Conservation (phyloP, 768 basidiomycete genomes). For the Tricholoma matsutake region DNA sequence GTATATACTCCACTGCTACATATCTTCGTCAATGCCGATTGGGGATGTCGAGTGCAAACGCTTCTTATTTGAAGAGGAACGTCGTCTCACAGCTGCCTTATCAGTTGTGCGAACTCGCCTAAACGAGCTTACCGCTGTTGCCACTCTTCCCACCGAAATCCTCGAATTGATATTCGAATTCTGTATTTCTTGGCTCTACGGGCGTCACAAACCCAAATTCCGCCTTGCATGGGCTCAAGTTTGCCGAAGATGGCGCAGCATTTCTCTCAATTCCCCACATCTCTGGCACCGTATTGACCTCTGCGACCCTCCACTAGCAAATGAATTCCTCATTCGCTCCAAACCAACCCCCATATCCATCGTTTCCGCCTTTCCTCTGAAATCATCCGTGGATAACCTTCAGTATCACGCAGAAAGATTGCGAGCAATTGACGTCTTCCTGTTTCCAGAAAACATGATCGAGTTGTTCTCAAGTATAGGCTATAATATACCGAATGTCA, state of each 20-base stretch:
- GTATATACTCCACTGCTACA: no score
- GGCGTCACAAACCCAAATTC: slow-evolving; percentile 23
- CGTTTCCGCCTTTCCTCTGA: slow-evolving; percentile 27
- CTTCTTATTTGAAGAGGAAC: slow-evolving; percentile 21
- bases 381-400: slow-evolving; percentile 24
- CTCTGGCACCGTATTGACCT: slow-evolving; percentile 42
- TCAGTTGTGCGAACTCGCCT: slow-evolving; percentile 23
- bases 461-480: slow-evolving; percentile 29
- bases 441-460: slow-evolving; percentile 33
- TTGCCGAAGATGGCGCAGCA: slow-evolving; percentile 34
- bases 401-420: slow-evolving; percentile 28
- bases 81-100: slow-evolving; percentile 24
- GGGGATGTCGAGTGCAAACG: neutral
- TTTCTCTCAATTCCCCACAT: slow-evolving; percentile 32
- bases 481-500: slow-evolving; percentile 22
- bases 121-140: slow-evolving; percentile 28
- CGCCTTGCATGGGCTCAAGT: slow-evolving; percentile 41
- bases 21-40: neutral
- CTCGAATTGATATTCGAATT: slow-evolving; percentile 37
- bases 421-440: slow-evolving; percentile 32
- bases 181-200: slow-evolving; percentile 36
- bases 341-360: slow-evolving; percentile 33
- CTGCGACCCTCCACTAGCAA: slow-evolving; percentile 29
- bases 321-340: slow-evolving; percentile 34
- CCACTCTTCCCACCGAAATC: slow-evolving; percentile 36